Conservation (phyloP, 1,284 basidiomycete genomes). For the Moesziomyces sp. region DNA sequence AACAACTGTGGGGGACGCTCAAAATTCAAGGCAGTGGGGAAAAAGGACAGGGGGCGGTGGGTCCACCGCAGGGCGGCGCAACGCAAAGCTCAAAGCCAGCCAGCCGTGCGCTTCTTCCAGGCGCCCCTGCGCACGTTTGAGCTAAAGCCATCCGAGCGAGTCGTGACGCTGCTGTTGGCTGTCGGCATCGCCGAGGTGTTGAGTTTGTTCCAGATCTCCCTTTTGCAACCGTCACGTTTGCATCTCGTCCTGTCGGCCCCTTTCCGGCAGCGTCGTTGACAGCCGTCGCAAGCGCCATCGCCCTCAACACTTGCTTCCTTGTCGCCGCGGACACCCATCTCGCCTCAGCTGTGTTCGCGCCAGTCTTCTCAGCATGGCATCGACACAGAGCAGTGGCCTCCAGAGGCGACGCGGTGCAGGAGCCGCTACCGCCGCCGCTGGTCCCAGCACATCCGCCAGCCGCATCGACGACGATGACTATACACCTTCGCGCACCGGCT, state of each 20-base stretch:
- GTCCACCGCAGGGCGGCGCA: neutral
- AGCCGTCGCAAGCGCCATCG: neutral
- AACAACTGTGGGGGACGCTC: neutral
- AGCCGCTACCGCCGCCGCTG: conserved; percentile 21
- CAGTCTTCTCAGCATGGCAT: conserved; percentile 19
- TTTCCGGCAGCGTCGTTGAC: neutral
- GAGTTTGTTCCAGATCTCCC: neutral
- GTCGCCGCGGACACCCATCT: too few relatives aligned
- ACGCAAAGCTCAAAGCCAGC: neutral
- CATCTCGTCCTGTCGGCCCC: neutral
- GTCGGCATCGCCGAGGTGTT: neutral
- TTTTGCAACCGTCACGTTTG: neutral
- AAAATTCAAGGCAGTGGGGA: neutral
- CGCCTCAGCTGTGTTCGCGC: neutral
- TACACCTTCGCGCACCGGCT: conserved; percentile 32
- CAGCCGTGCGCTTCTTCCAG: neutral
- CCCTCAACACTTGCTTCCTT: neutral
- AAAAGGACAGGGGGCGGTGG: neutral
- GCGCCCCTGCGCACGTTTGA: too few relatives aligned
- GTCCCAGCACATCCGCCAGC: conserved; percentile 26
- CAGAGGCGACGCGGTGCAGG: conserved; percentile 41
- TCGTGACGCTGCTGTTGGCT: neutral
- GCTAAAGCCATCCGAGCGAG: too few relatives aligned
- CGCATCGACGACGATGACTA: conserved; percentile 38
- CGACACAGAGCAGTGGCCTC: conserved; percentile 35